These are phyloP conservation scores for Brassica carinata DNA, from an alignment of 345 rosid genomes.

Conservation along the genomic window DNA sequence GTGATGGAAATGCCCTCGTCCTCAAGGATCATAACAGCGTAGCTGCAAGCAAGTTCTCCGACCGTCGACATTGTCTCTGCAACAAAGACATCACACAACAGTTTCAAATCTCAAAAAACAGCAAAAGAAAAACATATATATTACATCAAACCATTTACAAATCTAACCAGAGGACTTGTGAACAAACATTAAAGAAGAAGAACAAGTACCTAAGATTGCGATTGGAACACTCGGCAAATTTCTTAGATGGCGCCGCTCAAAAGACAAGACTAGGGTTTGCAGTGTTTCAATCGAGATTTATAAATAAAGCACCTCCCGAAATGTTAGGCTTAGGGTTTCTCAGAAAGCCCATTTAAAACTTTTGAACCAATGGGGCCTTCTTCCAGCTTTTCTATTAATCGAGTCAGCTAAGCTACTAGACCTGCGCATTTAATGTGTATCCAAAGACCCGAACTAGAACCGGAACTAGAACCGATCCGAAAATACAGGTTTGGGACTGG, in stretches of 20 bases:
- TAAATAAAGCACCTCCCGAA: neutral
- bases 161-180: neutral
- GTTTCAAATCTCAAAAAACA: neutral
- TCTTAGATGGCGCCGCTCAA: slow-evolving; percentile 16
- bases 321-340: neutral
- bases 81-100: neutral
- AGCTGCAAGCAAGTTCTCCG: slow-evolving; percentile 69
- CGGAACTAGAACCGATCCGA: no score
- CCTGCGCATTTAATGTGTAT: no score
- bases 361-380: no score
- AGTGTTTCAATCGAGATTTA: neutral
- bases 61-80: slow-evolving; percentile 56
- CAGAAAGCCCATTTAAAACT: neutral
- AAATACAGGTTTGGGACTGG: no score
- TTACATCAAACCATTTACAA: neutral
- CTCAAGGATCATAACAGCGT: slow-evolving; percentile 69
- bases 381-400: no score
- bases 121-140: no score
- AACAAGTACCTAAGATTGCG: slow-evolving; percentile 16
- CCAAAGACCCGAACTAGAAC: no score
- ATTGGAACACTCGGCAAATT: neutral
- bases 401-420: no score
- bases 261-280: slow-evolving; percentile 20
- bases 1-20: slow-evolving; percentile 75
- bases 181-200: neutral